phyloP scores from a whole-genome alignment of 2,329 filamentous ascomycete species.

The Cladosporium colombiae region DNA sequence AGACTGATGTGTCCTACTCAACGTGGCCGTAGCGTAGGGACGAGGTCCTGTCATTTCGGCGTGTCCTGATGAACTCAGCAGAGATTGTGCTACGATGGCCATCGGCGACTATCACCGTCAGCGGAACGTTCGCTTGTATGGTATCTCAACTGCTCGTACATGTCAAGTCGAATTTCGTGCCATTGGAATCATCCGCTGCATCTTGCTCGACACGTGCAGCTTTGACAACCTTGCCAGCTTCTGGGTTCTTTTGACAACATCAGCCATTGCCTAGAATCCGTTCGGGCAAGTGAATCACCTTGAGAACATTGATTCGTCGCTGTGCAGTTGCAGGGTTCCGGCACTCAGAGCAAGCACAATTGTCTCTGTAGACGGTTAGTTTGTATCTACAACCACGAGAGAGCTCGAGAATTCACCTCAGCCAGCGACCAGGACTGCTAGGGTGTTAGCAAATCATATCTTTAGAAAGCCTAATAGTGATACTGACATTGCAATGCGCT shows the following conservation, averaged over 20 bases:
- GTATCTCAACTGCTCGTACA: constrained; percentile 21
- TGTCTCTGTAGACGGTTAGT: constrained; percentile 27
- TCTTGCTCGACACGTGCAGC: neutral
- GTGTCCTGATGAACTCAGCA: neutral
- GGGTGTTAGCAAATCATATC: constrained; percentile 1
- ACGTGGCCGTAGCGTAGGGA: constrained; percentile 20
- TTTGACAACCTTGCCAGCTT: constrained; percentile 21
- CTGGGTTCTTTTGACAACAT: constrained; percentile 22
- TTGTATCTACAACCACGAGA: neutral
- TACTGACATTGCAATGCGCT: constrained; percentile 2
- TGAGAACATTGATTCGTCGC: constrained; percentile 36
- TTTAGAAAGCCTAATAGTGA: too few species aligned
- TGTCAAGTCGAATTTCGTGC: constrained; percentile 22
- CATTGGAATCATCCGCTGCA: constrained; percentile 6
- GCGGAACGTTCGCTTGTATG: constrained; percentile 1
- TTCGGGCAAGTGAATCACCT: constrained; percentile 19
- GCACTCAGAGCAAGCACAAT: constrained; percentile 33
- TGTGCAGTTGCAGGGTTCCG: constrained; percentile 35
- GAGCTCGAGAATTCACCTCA: constrained; percentile 8
- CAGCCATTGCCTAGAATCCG: neutral
- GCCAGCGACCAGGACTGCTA: constrained; percentile 26
- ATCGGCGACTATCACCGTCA: constrained; percentile 26
- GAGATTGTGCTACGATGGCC: constrained; percentile 28
- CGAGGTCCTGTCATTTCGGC: neutral
- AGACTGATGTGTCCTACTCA: constrained; percentile 25